phyloP scores from a whole-genome alignment of 179 eudicot genomes.

The Spergularia azorica region DNA sequence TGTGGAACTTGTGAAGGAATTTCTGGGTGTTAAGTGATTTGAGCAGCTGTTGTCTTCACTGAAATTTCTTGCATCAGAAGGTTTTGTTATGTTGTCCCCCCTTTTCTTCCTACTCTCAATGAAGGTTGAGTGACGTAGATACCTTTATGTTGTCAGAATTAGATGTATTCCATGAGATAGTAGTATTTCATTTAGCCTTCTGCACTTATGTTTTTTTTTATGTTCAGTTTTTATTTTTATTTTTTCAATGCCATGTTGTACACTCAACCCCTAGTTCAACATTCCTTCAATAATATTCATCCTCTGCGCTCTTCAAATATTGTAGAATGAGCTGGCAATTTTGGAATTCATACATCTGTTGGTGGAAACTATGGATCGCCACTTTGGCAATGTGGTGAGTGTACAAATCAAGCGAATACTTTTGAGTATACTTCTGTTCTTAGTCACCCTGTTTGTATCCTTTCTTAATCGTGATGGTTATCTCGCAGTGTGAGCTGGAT shows the following conservation, averaged over 20 bases:
- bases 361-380: slow-evolving; percentile 99
- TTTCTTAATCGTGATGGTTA: slow-evolving; percentile 6
- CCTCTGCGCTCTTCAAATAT: not conserved
- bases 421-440: not conserved
- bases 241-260: not conserved
- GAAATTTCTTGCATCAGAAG: too few species aligned
- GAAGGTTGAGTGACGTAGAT: too few species aligned
- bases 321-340: slow-evolving; percentile 94
- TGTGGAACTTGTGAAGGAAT: too few species aligned
- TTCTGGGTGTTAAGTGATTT: too few species aligned
- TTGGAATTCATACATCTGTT: slow-evolving; percentile 88
- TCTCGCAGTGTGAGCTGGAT: slow-evolving; percentile 88
- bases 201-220: too few species aligned
- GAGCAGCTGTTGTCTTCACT: too few species aligned
- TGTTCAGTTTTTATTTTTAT: not conserved
- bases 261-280: not conserved
- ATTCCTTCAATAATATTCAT: not conserved
- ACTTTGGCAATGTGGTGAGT: slow-evolving; percentile 96
- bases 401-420: not conserved
- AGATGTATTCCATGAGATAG: too few species aligned
- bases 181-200: too few species aligned
- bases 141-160: too few species aligned
- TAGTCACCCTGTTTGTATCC: not conserved
- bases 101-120: too few species aligned
- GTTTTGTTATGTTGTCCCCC: too few species aligned